A percentile compares a stretch with the other conserved stretches of the same genome.
phyloP scores from a whole-genome alignment of 805 yeast species.

The Cyberlindnera veronae region DNA sequence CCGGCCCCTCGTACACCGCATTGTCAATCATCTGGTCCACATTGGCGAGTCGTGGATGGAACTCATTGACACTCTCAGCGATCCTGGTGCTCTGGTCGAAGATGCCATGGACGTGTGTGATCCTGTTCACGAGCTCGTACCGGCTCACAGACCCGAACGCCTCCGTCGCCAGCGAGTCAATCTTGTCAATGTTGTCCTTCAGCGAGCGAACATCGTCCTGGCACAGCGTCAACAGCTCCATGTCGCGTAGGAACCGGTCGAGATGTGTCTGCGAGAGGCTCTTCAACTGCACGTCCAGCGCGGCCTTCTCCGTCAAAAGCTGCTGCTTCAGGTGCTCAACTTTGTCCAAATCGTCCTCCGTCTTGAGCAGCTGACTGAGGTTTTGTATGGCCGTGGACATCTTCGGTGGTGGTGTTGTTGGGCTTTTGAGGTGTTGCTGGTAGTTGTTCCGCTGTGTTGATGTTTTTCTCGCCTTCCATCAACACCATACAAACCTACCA shows the following conservation, averaged over 20 bases:
- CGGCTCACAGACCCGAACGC: constrained; percentile 57
- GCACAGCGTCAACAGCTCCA: constrained; percentile 35
- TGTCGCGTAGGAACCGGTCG: constrained; percentile 46
- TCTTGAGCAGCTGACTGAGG: constrained; percentile 33
- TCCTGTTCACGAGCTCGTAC: constrained; percentile 64
- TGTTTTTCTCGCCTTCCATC: no score
- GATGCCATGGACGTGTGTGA: constrained; percentile 67
- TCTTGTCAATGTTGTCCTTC: constrained; percentile 40
- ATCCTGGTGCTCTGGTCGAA: constrained; percentile 67
- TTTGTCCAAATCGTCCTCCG: constrained; percentile 51
- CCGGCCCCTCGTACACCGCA: constrained; percentile 42
- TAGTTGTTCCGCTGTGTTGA: no score
- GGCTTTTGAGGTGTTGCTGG: no score
- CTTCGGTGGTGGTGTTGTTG: background rate
- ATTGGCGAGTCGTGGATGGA: constrained; percentile 46
- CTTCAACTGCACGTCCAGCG: constrained; percentile 55
- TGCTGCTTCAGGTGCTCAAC: constrained; percentile 51
- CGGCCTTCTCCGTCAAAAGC: constrained; percentile 63
- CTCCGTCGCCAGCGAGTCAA: constrained; percentile 49
- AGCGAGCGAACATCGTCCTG: constrained; percentile 48
- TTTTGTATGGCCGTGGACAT: constrained; percentile 23
- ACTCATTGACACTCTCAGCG: constrained; percentile 56
- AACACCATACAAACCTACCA: no score
- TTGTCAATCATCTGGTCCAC: constrained; percentile 52
- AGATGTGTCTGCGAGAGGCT: constrained; percentile 45